These are phyloP conservation scores for Haplosporangium sp. DNA, from an alignment of 371 early-diverging fungal species.

Conservation along the genomic window DNA sequence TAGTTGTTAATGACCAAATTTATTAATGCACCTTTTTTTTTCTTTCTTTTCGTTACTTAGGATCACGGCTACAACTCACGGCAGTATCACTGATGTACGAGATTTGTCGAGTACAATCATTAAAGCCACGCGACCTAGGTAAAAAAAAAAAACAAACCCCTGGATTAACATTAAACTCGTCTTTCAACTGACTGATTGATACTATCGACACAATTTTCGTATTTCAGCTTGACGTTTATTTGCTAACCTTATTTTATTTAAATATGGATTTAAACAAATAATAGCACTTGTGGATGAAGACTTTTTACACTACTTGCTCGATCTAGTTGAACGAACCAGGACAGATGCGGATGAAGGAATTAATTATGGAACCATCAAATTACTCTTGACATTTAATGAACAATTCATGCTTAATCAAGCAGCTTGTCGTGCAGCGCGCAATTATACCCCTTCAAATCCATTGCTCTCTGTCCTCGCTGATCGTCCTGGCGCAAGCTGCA, in stretches of 20 bases:
- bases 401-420: slow-evolving; percentile 74
- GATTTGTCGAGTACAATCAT: slow-evolving; percentile 75
- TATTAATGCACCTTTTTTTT: background rate
- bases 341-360: slow-evolving; percentile 77
- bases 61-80: slow-evolving; percentile 57
- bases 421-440: slow-evolving; percentile 20
- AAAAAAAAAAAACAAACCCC: slow-evolving; percentile 14
- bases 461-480: slow-evolving; percentile 69
- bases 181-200: background rate
- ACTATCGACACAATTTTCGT: no score
- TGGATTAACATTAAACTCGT: background rate
- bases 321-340: slow-evolving; percentile 78
- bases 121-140: slow-evolving; percentile 74
- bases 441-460: slow-evolving; percentile 58
- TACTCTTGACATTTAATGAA: slow-evolving; percentile 76
- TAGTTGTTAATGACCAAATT: background rate
- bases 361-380: slow-evolving; percentile 77
- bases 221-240: no score
- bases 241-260: background rate
- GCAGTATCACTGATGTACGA: slow-evolving; percentile 78
- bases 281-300: slow-evolving; percentile 59
- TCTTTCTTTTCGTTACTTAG: slow-evolving; percentile 7
- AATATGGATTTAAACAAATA: background rate
- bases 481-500: slow-evolving; percentile 76
- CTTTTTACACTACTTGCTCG: slow-evolving; percentile 68